A percentile compares a stretch with the other conserved stretches of the same genome.
phyloP scores from a whole-genome alignment of 176 grass and related monocot species.

The Phoenix dactylifera region DNA sequence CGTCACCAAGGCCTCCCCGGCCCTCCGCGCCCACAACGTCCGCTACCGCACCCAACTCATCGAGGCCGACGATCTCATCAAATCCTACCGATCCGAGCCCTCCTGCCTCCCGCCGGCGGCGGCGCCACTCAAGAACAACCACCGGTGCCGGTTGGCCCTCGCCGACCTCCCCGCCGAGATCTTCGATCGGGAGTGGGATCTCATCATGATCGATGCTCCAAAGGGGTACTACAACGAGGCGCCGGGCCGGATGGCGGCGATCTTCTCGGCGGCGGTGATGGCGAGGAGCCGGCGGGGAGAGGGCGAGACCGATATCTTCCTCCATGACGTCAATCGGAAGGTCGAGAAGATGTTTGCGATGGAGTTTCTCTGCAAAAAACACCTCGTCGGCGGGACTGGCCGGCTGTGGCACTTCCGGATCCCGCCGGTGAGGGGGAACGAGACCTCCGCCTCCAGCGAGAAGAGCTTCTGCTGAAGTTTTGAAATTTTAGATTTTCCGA shows the following conservation, averaged over 20 bases:
- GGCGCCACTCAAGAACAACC: not conserved
- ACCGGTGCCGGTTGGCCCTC: constrained; percentile 56
- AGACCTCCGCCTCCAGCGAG: not conserved
- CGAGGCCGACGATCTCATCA: constrained; percentile 45
- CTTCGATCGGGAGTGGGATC: constrained; percentile 70
- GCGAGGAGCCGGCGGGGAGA: constrained; percentile 36
- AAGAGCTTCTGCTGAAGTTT: constrained; percentile 3
- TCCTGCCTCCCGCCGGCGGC: not conserved
- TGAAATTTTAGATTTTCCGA: too few relatives aligned
- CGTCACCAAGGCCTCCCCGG: constrained; percentile 14
- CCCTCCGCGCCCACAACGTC: constrained; percentile 23
- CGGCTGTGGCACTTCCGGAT: constrained; percentile 61
- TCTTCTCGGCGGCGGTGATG: constrained; percentile 50
- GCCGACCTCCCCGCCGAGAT: constrained; percentile 44
- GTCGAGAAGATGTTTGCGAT: constrained; percentile 52
- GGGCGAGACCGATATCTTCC: constrained; percentile 59
- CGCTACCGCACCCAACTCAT: constrained; percentile 36
- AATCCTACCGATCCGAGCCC: too few relatives aligned
- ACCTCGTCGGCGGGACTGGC: constrained; percentile 29
- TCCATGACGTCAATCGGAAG: constrained; percentile 62
- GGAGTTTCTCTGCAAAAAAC: constrained; percentile 60
- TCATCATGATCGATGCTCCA: constrained; percentile 69
- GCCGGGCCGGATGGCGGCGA: constrained; percentile 77
- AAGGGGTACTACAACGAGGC: constrained; percentile 50
- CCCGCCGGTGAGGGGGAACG: not conserved